A percentile compares a stretch with the other conserved stretches of the same genome.
These are phyloP conservation scores for Jamesozyma jinghongensis DNA, from an alignment of 805 yeast species.

Conservation along the genomic window DNA sequence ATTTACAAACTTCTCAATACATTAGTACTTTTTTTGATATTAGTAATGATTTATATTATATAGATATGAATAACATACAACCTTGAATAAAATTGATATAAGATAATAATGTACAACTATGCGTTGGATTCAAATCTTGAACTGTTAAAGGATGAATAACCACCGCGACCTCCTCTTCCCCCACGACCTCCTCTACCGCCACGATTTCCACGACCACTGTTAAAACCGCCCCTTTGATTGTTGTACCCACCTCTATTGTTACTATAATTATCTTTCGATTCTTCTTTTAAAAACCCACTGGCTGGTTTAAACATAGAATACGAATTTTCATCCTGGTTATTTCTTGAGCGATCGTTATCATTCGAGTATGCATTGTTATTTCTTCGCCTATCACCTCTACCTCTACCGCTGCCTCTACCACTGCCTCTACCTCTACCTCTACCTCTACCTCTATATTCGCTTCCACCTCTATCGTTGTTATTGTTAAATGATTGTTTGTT, in stretches of 20 bases:
- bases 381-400: slow-evolving; percentile 6
- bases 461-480: slow-evolving; percentile 4
- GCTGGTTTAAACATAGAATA: slow-evolving; percentile 28
- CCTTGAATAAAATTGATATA: background rate
- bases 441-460: slow-evolving; percentile 7
- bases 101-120: background rate
- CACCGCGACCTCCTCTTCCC: slow-evolving; percentile 10
- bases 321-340: slow-evolving; percentile 1
- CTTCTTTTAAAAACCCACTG: slow-evolving; percentile 22
- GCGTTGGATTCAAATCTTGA: background rate
- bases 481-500: background rate
- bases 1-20: too few species aligned
- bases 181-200: slow-evolving; percentile 15
- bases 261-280: background rate
- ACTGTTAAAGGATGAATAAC: background rate
- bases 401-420: slow-evolving; percentile 3
- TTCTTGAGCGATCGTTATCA: slow-evolving; percentile 7
- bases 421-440: slow-evolving; percentile 8
- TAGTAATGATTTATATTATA: too few species aligned
- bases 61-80: background rate
- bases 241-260: slow-evolving; percentile 12
- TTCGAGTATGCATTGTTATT: slow-evolving; percentile 2
- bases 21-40: too few species aligned
- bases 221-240: slow-evolving; percentile 1
- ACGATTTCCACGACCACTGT: slow-evolving; percentile 7